Percentiles rank a stretch among this genome's conserved stretches.
These are phyloP conservation scores for Ilyonectria destructans DNA, from an alignment of 2,329 filamentous ascomycete species.

Conservation along the genomic window DNA sequence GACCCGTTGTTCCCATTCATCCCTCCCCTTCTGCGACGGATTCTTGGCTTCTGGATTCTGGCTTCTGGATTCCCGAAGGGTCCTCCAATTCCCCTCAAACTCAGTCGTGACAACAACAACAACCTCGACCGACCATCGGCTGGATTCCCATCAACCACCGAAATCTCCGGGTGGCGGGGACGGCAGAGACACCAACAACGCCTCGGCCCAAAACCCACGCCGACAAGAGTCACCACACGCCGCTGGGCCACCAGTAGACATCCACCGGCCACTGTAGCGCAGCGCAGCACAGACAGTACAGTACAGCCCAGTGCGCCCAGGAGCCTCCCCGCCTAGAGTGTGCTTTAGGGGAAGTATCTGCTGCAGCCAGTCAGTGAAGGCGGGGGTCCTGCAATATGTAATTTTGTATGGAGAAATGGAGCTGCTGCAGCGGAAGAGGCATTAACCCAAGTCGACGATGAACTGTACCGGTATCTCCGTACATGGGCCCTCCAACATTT, in stretches of 20 bases:
- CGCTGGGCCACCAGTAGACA: neutral
- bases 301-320: neutral
- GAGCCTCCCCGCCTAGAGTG: neutral
- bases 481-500: neutral
- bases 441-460: conserved; percentile 26
- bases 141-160: conserved; percentile 16
- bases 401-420: neutral
- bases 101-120: conserved; percentile 17
- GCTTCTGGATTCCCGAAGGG: conserved; percentile 29
- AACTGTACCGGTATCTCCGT: conserved; percentile 15
- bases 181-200: conserved; percentile 10
- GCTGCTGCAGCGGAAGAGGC: conserved; percentile 17
- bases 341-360: neutral
- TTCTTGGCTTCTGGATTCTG: conserved; percentile 33
- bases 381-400: neutral
- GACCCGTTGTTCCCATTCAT: conserved; percentile 6
- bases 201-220: neutral
- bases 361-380: conserved; percentile 2
- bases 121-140: conserved; percentile 14
- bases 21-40: conserved; percentile 22
- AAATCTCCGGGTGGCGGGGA: conserved; percentile 27
- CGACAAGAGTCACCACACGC: conserved; percentile 8
- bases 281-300: neutral
- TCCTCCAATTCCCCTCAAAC: conserved; percentile 50
- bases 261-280: neutral